phyloP scores from a whole-genome alignment of 176 grass and related monocot genomes.

The Oryza longistaminata region DNA sequence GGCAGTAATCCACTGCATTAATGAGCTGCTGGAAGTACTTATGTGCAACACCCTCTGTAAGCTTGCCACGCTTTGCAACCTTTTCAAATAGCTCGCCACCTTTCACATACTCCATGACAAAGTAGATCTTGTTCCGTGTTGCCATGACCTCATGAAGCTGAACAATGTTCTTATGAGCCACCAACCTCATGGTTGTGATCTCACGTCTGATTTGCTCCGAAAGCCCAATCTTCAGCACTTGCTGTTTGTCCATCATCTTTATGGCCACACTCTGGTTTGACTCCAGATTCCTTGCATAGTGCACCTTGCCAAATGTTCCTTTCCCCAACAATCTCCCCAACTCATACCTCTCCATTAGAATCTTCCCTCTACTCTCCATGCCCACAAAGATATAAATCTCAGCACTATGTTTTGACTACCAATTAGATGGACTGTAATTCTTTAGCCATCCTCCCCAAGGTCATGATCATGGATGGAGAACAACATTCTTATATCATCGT shows the following conservation, averaged over 20 bases:
- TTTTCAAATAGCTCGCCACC: constrained; percentile 72
- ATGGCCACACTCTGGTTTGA: constrained; percentile 56
- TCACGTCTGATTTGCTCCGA: constrained; percentile 70
- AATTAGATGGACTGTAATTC: constrained; percentile 18
- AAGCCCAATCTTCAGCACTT: constrained; percentile 46
- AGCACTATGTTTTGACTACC: constrained; percentile 8
- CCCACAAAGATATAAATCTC: not conserved
- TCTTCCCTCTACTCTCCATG: constrained; percentile 46
- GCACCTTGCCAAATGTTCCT: constrained; percentile 73
- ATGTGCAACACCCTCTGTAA: constrained; percentile 50
- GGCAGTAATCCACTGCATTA: constrained; percentile 61
- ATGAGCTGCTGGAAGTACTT: constrained; percentile 73
- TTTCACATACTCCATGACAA: constrained; percentile 70
- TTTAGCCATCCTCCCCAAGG: constrained; percentile 70
- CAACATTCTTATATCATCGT: constrained; percentile 47
- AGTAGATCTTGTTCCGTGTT: constrained; percentile 64
- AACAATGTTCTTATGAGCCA: constrained; percentile 63
- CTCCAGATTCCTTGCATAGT: constrained; percentile 54
- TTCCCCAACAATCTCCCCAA: constrained; percentile 68
- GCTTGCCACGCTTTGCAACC: constrained; percentile 51
- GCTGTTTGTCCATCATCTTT: constrained; percentile 68
- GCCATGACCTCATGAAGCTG: constrained; percentile 80
- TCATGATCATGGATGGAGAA: constrained; percentile 43
- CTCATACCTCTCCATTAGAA: constrained; percentile 65
- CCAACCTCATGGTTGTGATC: constrained; percentile 63